phyloP scores from a whole-genome alignment of 1,284 basidiomycete species.

The Chalciporus sp. region DNA sequence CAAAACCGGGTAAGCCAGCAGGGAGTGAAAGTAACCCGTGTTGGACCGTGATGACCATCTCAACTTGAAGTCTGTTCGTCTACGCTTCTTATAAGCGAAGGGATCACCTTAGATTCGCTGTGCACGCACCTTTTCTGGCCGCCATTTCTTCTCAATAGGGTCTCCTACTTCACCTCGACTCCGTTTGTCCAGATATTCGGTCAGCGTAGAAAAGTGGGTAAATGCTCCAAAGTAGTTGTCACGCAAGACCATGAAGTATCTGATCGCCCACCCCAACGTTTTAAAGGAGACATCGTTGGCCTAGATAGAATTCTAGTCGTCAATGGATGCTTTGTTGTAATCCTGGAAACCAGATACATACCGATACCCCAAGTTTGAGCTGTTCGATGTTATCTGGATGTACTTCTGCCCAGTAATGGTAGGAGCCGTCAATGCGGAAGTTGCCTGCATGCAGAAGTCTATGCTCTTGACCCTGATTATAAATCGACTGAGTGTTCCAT shows the following conservation, averaged over 20 bases:
- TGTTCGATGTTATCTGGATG: constrained; percentile 77
- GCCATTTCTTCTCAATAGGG: constrained; percentile 77
- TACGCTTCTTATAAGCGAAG: constrained; percentile 34
- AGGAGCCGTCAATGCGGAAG: constrained; percentile 69
- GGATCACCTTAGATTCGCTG: neutral
- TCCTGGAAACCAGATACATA: constrained; percentile 37
- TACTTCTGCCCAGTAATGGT: constrained; percentile 71
- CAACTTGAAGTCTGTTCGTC: constrained; percentile 82
- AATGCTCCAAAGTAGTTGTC: constrained; percentile 94
- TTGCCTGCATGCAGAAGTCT: constrained; percentile 61
- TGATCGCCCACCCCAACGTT: constrained; percentile 82
- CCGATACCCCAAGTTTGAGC: constrained; percentile 69
- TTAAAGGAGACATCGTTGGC: constrained; percentile 62
- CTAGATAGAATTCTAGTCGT: constrained; percentile 36
- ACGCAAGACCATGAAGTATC: constrained; percentile 83
- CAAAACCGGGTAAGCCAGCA: constrained; percentile 75
- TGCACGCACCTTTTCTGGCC: constrained; percentile 65
- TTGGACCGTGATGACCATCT: constrained; percentile 58
- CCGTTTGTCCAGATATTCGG: constrained; percentile 79
- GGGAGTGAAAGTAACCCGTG: constrained; percentile 67
- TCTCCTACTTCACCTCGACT: constrained; percentile 70
- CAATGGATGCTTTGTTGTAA: neutral
- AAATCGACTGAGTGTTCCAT: constrained; percentile 88
- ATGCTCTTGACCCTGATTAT: constrained; percentile 57
- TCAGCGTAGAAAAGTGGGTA: constrained; percentile 86